Evolutionary conservation across 352 stramenopile species (phyloP).

Genomic region (Phytophthora quininea): DNA sequence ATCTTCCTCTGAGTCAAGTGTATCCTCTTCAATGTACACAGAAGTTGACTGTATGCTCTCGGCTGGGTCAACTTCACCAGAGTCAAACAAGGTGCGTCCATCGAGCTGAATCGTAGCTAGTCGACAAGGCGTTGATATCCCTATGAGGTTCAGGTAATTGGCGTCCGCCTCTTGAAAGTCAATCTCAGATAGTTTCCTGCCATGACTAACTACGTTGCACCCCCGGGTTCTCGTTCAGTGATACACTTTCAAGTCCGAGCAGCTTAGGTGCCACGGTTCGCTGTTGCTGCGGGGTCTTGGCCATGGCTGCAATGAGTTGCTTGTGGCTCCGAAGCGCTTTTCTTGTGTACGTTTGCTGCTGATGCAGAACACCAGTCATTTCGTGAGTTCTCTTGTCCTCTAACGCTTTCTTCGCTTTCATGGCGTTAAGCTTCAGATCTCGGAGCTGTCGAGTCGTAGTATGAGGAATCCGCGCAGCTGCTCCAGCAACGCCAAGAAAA

Average conservation of each 20-base stretch:
- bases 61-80: background rate
- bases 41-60: background rate
- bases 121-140: no score
- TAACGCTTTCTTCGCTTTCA: conserved; percentile 29
- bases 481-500: conserved; percentile 36
- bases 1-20: background rate
- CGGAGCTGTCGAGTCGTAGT: conserved; percentile 33
- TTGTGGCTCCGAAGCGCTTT: conserved; percentile 19
- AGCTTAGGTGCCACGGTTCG: background rate
- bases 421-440: conserved; percentile 23
- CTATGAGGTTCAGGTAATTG: no score
- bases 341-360: conserved; percentile 37
- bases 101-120: conserved; percentile 22
- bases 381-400: conserved; percentile 33
- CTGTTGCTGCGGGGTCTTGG: conserved; percentile 1
- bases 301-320: conserved; percentile 18
- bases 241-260: conserved; percentile 15
- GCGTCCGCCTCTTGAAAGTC: conserved; percentile 3
- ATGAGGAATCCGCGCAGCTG: conserved; percentile 29
- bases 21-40: conserved; percentile 3
- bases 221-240: background rate
- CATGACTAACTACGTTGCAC: background rate
- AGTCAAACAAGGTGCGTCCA: conserved; percentile 4
- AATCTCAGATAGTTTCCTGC: background rate
- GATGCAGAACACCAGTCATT: conserved; percentile 27